phyloP scores from a whole-genome alignment of 176 grass and related monocot species.

The Triticum turgidum region DNA sequence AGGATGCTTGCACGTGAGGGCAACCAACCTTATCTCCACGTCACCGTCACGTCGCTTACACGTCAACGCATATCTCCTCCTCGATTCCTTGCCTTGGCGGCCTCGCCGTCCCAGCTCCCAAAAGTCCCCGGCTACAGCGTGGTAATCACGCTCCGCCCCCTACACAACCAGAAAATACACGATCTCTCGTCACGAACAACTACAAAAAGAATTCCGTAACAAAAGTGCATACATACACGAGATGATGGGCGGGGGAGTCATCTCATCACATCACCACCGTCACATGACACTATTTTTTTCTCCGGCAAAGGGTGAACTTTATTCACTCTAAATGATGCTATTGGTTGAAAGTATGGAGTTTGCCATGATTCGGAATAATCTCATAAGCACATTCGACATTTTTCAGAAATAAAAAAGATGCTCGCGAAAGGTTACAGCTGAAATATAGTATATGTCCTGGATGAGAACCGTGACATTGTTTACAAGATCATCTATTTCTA shows the following conservation, averaged over 20 bases:
- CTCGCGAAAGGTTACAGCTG: too few species aligned
- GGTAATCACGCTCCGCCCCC: neutral
- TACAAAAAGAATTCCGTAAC: accelerated
- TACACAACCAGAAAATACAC: accelerated
- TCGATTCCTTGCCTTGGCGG: neutral
- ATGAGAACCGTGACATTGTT: too few species aligned
- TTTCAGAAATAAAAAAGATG: too few species aligned
- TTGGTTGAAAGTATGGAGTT: neutral
- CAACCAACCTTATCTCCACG: conserved; percentile 23
- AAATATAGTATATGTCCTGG: too few species aligned
- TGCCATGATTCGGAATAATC: too few species aligned
- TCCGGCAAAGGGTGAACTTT: too few species aligned
- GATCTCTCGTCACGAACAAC: too few species aligned
- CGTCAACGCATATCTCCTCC: conserved; percentile 37
- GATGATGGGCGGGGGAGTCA: neutral
- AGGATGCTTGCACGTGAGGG: neutral
- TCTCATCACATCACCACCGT: neutral
- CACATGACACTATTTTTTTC: neutral
- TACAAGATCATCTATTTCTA: too few species aligned
- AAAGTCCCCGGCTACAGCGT: neutral
- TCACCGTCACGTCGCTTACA: conserved; percentile 12
- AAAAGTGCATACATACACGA: neutral
- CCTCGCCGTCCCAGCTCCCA: neutral
- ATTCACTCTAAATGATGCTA: neutral
- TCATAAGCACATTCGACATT: too few species aligned